phyloP scores from a whole-genome alignment of 352 stramenopile genomes.

The Phytophthora litchii region DNA sequence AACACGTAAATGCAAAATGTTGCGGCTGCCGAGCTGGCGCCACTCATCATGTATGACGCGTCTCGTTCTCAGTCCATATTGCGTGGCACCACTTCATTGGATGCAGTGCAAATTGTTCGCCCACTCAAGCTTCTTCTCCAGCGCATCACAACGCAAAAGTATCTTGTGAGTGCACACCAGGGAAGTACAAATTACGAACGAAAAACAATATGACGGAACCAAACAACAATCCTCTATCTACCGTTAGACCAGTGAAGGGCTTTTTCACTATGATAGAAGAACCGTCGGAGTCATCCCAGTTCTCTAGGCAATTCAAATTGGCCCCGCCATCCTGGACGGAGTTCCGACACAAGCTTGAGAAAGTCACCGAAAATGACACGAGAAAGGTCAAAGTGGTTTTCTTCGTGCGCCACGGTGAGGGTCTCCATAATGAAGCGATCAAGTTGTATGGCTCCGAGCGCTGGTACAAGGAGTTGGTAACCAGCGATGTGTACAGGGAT shows the following conservation, averaged over 20 bases:
- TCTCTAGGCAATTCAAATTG: slow-evolving; percentile 24
- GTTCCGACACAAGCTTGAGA: slow-evolving; percentile 13
- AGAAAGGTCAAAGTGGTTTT: slow-evolving; percentile 66
- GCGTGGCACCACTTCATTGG: slow-evolving; percentile 24
- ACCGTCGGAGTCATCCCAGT: slow-evolving; percentile 1
- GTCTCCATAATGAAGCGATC: slow-evolving; percentile 72
- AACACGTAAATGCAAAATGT: too few relatives aligned
- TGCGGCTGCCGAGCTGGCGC: not conserved
- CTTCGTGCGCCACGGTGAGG: slow-evolving; percentile 71
- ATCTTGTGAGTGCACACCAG: not conserved
- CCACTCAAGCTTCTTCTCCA: not conserved
- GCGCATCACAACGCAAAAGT: slow-evolving; percentile 6
- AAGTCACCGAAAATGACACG: not conserved
- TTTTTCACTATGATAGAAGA: slow-evolving; percentile 13
- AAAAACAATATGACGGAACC: slow-evolving; percentile 2
- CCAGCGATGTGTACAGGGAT: slow-evolving; percentile 56
- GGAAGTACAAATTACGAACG: not conserved
- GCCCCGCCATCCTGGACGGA: slow-evolving; percentile 16
- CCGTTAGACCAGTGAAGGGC: slow-evolving; percentile 12
- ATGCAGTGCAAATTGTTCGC: not conserved
- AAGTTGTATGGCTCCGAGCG: slow-evolving; percentile 51
- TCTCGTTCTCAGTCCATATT: not conserved
- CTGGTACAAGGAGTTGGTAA: slow-evolving; percentile 66
- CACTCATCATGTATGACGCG: slow-evolving; percentile 25
- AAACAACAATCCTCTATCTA: not conserved